Conservation (phyloP, 371 early-diverging fungal species). For the Mortierella sp. region DNA sequence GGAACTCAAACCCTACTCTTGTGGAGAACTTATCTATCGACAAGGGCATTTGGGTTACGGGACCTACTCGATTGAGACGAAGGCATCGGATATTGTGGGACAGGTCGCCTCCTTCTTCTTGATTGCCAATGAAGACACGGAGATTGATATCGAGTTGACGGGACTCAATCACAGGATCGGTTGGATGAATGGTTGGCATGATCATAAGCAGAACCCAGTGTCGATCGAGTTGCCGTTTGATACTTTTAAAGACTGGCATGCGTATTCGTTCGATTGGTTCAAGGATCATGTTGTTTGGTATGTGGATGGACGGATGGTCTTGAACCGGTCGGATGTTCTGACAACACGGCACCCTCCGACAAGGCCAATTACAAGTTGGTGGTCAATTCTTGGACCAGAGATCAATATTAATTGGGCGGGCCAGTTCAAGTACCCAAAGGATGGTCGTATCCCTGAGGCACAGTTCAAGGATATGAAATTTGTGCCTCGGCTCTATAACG, state of each 20-base stretch:
- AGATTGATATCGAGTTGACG: constrained; percentile 50
- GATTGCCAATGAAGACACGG: constrained; percentile 38
- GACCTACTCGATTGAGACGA: constrained; percentile 44
- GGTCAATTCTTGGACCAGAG: constrained; percentile 51
- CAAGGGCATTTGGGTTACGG: constrained; percentile 33
- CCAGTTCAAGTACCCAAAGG: constrained; percentile 31
- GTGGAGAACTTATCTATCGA: constrained; percentile 38
- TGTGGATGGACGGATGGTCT: constrained; percentile 28
- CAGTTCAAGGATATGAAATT: constrained; percentile 32
- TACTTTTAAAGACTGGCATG: constrained; percentile 32
- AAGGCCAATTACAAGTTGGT: constrained; percentile 34
- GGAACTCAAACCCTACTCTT: constrained; percentile 36
- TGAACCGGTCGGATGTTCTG: constrained; percentile 38
- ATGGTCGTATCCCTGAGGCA: constrained; percentile 26
- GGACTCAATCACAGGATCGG: constrained; percentile 35
- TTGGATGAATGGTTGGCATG: constrained; percentile 48
- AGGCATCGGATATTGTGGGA: constrained; percentile 38
- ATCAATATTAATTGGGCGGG: constrained; percentile 48
- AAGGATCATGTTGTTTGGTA: constrained; percentile 30
- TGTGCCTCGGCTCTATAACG: constrained; percentile 7
- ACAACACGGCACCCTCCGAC: constrained; percentile 32
- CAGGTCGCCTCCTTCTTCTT: constrained; percentile 50
- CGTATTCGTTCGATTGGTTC: constrained; percentile 42
- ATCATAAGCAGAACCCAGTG: constrained; percentile 33
- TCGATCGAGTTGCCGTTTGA: constrained; percentile 38